phyloP scores from a whole-genome alignment of 2,329 filamentous ascomycete genomes.

The Pestalotiopsis sp. region DNA sequence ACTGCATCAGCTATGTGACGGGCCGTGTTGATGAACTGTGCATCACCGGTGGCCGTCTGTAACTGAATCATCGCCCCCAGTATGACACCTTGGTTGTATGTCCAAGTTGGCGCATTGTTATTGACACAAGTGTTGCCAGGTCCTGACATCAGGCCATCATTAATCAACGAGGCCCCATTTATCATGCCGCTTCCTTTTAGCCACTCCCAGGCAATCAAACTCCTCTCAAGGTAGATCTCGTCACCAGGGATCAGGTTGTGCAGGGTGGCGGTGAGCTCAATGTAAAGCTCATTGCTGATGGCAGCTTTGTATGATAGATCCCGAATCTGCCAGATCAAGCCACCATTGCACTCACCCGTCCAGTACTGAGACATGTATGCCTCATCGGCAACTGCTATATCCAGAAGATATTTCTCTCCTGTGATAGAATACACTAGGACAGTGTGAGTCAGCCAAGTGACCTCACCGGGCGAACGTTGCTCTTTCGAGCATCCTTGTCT shows the following conservation, averaged over 20 bases:
- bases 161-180: conserved; percentile 40
- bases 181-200: conserved; percentile 44
- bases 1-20: conserved; percentile 31
- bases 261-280: conserved; percentile 46
- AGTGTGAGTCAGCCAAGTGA: too few species aligned
- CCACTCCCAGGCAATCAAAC: conserved; percentile 45
- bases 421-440: conserved; percentile 46
- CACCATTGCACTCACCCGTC: conserved; percentile 46
- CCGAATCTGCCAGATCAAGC: conserved; percentile 48
- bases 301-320: conserved; percentile 42
- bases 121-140: conserved; percentile 26
- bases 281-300: conserved; percentile 50
- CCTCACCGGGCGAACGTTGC: too few species aligned
- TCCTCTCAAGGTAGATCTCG: conserved; percentile 40
- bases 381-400: conserved; percentile 48
- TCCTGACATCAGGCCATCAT: conserved; percentile 44
- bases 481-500: too few species aligned
- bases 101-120: conserved; percentile 42
- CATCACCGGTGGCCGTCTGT: conserved; percentile 37
- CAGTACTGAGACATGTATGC: conserved; percentile 49
- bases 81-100: conserved; percentile 61
- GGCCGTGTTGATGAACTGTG: conserved; percentile 24
- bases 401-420: conserved; percentile 44
- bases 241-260: conserved; percentile 42
- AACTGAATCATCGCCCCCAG: conserved; percentile 61